Evolutionary conservation across 805 yeast genomes (phyloP).

Genomic region (Huiozyma naganishii): DNA sequence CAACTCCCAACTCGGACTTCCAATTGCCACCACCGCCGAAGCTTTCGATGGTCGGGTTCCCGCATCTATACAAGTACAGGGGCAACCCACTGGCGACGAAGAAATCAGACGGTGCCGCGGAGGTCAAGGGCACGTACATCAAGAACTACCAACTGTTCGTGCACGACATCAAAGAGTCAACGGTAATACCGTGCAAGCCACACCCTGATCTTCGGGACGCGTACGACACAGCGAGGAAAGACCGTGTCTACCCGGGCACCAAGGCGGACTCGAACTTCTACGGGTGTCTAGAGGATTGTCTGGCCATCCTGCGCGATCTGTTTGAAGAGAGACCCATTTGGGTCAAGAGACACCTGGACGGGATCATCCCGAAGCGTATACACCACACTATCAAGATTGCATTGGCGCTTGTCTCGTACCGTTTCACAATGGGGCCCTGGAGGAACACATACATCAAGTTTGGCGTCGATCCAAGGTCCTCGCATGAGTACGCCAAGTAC

Average conservation of each 20-base stretch:
- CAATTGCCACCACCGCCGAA: conserved; percentile 76
- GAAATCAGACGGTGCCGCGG: conserved; percentile 43
- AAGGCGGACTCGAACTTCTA: conserved; percentile 25
- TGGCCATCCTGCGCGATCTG: conserved; percentile 28
- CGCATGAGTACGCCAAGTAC: conserved; percentile 44
- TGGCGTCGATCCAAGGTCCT: conserved; percentile 66
- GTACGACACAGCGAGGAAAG: conserved; percentile 27
- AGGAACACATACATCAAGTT: conserved; percentile 70
- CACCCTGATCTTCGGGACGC: conserved; percentile 40
- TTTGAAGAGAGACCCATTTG: conserved; percentile 74
- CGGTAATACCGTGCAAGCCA: conserved; percentile 37
- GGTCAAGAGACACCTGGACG: conserved; percentile 63
- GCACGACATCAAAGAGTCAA: conserved; percentile 38
- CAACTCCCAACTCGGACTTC: conserved; percentile 18
- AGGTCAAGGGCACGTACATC: conserved; percentile 33
- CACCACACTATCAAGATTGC: conserved; percentile 52
- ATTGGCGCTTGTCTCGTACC: conserved; percentile 72
- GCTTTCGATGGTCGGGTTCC: conserved; percentile 64
- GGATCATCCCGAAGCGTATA: conserved; percentile 37
- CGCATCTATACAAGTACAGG: conserved; percentile 66
- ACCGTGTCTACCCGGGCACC: conserved; percentile 27
- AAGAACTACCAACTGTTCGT: conserved; percentile 34
- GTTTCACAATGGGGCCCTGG: conserved; percentile 90
- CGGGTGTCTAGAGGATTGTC: conserved; percentile 21
- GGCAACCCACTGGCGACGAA: conserved; percentile 53